A percentile compares a stretch with the other conserved stretches of the same genome.
These are phyloP conservation scores for Xylariaceae sp. DNA, from an alignment of 2,329 filamentous ascomycete genomes.

Conservation along the genomic window DNA sequence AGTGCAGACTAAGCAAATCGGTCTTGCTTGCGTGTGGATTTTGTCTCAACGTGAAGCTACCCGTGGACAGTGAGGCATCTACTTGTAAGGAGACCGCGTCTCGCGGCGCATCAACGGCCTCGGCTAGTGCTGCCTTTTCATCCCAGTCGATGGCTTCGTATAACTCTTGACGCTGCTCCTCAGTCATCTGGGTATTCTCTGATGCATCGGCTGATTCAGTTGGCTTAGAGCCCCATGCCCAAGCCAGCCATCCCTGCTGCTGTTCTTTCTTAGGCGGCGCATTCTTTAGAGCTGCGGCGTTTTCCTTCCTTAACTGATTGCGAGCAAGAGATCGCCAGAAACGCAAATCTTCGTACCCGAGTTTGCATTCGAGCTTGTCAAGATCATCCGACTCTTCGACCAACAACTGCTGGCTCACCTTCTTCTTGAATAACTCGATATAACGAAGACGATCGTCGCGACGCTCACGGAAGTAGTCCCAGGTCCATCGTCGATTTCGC, in stretches of 20 bases:
- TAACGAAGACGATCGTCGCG: conserved; percentile 85
- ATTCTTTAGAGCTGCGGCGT: conserved; percentile 77
- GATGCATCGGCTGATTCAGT: conserved; percentile 53
- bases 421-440: conserved; percentile 94
- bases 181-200: conserved; percentile 82
- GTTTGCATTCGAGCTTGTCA: conserved; percentile 74
- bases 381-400: conserved; percentile 67
- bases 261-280: conserved; percentile 46
- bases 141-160: conserved; percentile 99
- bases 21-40: conserved; percentile 70
- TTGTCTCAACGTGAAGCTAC: conserved; percentile 89
- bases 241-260: conserved; percentile 83
- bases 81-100: conserved; percentile 92
- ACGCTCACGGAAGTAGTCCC: conserved; percentile 90
- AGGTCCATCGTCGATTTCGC: conserved; percentile 86
- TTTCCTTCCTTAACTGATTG: conserved; percentile 93
- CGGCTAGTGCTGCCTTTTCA: conserved; percentile 84
- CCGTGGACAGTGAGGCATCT: conserved; percentile 87
- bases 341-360: conserved; percentile 88
- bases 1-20: conserved; percentile 85
- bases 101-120: conserved; percentile 81
- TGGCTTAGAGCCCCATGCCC: conserved; percentile 82
- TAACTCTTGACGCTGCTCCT: conserved; percentile 91
- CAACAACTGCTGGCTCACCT: conserved; percentile 65
- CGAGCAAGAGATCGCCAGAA: conserved; percentile 95